Conservation (phyloP, 768 basidiomycete species). For the Tricholoma saponaceum region DNA sequence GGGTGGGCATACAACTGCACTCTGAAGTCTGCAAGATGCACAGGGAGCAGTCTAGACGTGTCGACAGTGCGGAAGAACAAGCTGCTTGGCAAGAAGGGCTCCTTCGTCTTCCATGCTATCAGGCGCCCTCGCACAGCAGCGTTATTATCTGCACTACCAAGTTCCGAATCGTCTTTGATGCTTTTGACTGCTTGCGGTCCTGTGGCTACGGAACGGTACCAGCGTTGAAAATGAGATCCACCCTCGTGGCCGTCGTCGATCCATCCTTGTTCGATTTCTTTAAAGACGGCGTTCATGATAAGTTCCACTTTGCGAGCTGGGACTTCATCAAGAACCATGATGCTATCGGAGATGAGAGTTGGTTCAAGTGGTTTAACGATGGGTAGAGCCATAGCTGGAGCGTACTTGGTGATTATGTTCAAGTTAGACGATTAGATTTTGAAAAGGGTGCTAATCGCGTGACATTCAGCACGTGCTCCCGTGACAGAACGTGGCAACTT, state of each 20-base stretch:
- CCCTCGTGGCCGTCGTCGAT: neutral
- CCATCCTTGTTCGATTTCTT: neutral
- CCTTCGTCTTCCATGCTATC: too few species aligned
- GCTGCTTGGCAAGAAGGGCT: too few species aligned
- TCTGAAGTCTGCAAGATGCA: slow-evolving; percentile 19
- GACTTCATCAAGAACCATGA: slow-evolving; percentile 7
- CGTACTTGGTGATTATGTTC: too few species aligned
- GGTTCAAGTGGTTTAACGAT: neutral
- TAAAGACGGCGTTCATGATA: neutral
- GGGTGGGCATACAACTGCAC: slow-evolving; percentile 19
- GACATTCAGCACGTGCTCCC: too few species aligned
- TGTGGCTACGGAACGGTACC: slow-evolving; percentile 12
- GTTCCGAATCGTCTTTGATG: too few species aligned
- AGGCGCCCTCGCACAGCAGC: too few species aligned
- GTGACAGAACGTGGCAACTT: too few species aligned
- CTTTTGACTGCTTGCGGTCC: slow-evolving; percentile 6
- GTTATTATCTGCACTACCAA: too few species aligned
- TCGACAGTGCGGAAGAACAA: slow-evolving; percentile 21
- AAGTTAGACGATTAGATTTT: too few species aligned
- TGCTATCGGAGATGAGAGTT: slow-evolving; percentile 4
- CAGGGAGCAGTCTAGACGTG: slow-evolving; percentile 18
- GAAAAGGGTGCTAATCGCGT: too few species aligned
- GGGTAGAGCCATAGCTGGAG: too few species aligned
- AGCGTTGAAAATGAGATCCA: slow-evolving; percentile 12
- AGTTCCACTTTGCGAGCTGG: neutral